Conservation (phyloP, 176 grass and related monocot genomes). For the sorghum (Sorghum bicolor) region Sorghum_bicolor_NCBIv3 NC_012871.2:67043501-67044000, state of each 20-base stretch:
- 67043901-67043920: conserved; percentile 69
- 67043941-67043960: neutral
- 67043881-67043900: conserved; percentile 59
- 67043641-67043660: neutral
- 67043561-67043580: too few species aligned
- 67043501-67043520: too few species aligned
- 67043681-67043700: neutral
- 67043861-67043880: conserved; percentile 88
- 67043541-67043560: too few species aligned
- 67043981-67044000: conserved; percentile 21
- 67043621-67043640: conserved; percentile 13
- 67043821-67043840: neutral
- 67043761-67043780: neutral
- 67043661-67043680: neutral
- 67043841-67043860: conserved; percentile 17
- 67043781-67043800: neutral
- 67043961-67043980: neutral
- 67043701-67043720: neutral
- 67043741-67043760: conserved; percentile 5
- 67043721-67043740: neutral
- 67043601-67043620: conserved; percentile 5
- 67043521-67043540: too few species aligned
- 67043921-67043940: conserved; percentile 11
- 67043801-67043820: neutral
- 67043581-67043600: too few species aligned